Base-by-base conservation (phyloP, 495 filamentous ascomycete genomes). In the Podospora appendiculata region DNA sequence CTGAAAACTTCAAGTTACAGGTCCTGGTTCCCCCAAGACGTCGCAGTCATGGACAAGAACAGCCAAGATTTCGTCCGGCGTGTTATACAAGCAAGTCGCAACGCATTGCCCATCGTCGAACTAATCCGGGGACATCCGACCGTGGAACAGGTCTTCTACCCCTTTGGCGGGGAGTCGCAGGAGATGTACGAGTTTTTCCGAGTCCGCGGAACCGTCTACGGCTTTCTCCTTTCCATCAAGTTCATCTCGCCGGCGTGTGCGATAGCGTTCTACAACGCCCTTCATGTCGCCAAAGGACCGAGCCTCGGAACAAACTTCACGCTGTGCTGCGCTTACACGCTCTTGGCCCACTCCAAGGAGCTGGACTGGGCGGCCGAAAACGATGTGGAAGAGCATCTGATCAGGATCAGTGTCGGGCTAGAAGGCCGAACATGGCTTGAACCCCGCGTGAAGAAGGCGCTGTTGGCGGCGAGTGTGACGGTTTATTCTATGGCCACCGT, bases 241-340 rank as follows among this genome's bases (percentile, higher is more conserved):
- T 60, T 66, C 35, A 1, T 13, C 25, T 39, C 34, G 0, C 14
- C 51, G 0, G 47, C 8, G 8, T 13, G 13, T 33, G 63, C 63
- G 4, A 42, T 42, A 6, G 56, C 49, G 7, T 66, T 66, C 14
- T 60, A 66, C 32, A 51, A 66, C 11, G 51, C 50, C 0, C 17
- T 66, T 35, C 41, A 60, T 9, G 54, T 59, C 11, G 58, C 59
- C 3, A 66, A 66, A 51, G 63, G 63, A 3, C 63, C 63, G 18
- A 64, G 61, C 18, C 17, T 66, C 36, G 63, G 63, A 19, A 64
- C 63, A 0, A 62, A 62, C 35, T 66, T 66, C 14, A 66, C 63
- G 13, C 35, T 66, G 32, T 59, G 59, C 10, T 66, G 59, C 44
- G 54, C 63, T 0, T 64, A 66, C 41, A 60, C 61, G 1, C 6